Conservation (phyloP, 2,329 filamentous ascomycete genomes). For the Talaromyces amestolkiae region DNA sequence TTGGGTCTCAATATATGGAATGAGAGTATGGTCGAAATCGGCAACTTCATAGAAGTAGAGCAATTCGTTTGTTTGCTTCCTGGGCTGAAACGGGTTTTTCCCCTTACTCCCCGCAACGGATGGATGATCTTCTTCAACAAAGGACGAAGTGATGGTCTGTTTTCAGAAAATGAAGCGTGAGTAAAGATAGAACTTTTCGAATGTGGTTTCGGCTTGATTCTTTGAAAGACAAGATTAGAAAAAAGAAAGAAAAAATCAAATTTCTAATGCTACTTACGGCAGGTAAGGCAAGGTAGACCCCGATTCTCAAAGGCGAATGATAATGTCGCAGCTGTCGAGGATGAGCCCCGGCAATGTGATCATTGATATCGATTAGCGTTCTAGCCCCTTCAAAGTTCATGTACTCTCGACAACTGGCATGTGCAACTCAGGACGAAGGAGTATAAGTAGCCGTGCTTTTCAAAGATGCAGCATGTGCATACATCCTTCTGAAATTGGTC, state of each 20-base stretch:
- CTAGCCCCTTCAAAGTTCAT: not conserved
- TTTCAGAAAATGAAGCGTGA: not conserved
- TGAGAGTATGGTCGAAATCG: constrained; percentile 2
- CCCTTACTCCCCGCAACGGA: constrained; percentile 2
- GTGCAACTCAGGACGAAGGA: not conserved
- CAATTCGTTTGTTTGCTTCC: not conserved
- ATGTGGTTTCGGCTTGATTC: not conserved
- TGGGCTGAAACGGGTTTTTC: not conserved
- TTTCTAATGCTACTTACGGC: not conserved
- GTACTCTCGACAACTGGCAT: not conserved
- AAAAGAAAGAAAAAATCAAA: not conserved
- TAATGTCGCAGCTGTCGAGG: not conserved
- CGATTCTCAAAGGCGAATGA: not conserved
- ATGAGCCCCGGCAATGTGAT: not conserved
- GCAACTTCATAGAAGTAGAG: not conserved
- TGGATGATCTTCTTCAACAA: constrained; percentile 9
- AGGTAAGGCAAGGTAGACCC: not conserved
- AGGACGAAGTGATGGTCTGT: not conserved
- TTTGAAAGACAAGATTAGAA: not conserved
- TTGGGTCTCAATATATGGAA: constrained; percentile 1
- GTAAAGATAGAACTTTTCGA: not conserved
- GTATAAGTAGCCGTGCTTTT: not conserved
- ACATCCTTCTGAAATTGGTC: not conserved
- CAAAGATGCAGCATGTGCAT: not conserved
- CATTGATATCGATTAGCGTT: not conserved